Conservation (phyloP, 2,329 filamentous ascomycete genomes). For the Penicillium griseofulvum region DNA sequence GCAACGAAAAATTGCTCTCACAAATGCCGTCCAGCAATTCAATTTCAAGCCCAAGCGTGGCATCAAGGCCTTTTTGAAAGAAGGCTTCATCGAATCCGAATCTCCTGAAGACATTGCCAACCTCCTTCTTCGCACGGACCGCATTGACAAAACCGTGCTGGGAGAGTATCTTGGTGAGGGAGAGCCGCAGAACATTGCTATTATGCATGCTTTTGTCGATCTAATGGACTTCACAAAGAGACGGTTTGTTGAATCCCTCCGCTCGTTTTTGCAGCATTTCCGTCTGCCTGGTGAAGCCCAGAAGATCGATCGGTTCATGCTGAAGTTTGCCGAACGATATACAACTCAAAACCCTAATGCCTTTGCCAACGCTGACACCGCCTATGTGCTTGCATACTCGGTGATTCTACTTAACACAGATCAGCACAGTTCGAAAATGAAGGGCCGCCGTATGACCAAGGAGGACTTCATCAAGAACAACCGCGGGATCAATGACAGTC, state of each 20-base stretch:
- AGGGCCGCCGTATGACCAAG: conserved; percentile 79
- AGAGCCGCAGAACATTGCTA: conserved; percentile 87
- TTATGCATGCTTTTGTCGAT: conserved; percentile 98
- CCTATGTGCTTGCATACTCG: conserved; percentile 92
- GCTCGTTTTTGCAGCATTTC: conserved; percentile 91
- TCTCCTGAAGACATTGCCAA: conserved; percentile 76
- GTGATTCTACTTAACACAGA: conserved; percentile 97
- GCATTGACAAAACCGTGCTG: conserved; percentile 84
- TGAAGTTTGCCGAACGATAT: conserved; percentile 97
- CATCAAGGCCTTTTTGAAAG: conserved; percentile 75
- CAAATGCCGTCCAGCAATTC: conserved; percentile 85
- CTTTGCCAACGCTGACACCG: conserved; percentile 96
- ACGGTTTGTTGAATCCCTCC: conserved; percentile 86
- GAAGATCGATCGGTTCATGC: conserved; percentile 99
- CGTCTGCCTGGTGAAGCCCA: conserved; percentile 92
- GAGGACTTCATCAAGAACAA: conserved; percentile 99
- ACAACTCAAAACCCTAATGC: conserved; percentile 93
- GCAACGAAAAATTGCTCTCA: conserved; percentile 85
- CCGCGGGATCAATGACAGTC: conserved; percentile 93
- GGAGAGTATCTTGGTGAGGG: conserved; percentile 95
- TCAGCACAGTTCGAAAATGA: conserved; percentile 85
- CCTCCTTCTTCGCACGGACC: conserved; percentile 78
- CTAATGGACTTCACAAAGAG: conserved; percentile 89
- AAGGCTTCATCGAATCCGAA: conserved; percentile 82
- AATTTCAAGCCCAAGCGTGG: conserved; percentile 98